phyloP scores from a whole-genome alignment of 371 early-diverging fungal species.

The Parasitella parasitica region DNA sequence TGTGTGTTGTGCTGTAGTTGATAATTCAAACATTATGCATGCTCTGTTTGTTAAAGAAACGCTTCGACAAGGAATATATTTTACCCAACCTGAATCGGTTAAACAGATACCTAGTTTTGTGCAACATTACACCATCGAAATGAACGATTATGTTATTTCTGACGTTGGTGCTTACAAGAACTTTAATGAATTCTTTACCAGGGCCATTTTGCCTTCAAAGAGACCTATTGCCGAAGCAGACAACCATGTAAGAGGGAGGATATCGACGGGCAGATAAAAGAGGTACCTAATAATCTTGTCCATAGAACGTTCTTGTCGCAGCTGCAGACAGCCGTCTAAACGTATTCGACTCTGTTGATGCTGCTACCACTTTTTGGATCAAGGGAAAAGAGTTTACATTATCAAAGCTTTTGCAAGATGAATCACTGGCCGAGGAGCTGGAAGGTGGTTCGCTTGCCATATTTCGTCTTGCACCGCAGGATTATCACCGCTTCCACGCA shows the following conservation, averaged over 20 bases:
- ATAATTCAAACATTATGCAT: constrained; percentile 46
- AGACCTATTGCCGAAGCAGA: constrained; percentile 50
- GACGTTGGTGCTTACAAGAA: constrained; percentile 47
- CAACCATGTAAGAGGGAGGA: constrained; percentile 33
- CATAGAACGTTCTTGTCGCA: constrained; percentile 42
- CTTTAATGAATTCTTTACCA: constrained; percentile 80
- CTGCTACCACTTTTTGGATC: constrained; percentile 67
- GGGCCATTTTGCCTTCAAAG: constrained; percentile 63
- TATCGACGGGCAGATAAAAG: no score
- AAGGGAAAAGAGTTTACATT: constrained; percentile 72
- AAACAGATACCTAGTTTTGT: constrained; percentile 66
- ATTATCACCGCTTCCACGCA: constrained; percentile 78
- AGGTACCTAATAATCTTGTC: constrained; percentile 43
- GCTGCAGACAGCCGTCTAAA: constrained; percentile 71
- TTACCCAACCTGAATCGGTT: constrained; percentile 61
- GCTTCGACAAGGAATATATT: constrained; percentile 66
- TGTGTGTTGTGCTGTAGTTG: constrained; percentile 20
- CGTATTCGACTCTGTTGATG: constrained; percentile 53
- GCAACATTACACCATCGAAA: constrained; percentile 56
- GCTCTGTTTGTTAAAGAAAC: constrained; percentile 52
- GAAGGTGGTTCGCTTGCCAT: constrained; percentile 65
- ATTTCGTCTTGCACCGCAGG: constrained; percentile 77
- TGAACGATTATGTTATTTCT: constrained; percentile 45
- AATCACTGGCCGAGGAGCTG: constrained; percentile 43
- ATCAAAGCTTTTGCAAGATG: constrained; percentile 48